These are phyloP conservation scores for Camellia oleifera DNA, from an alignment of 179 eudicot genomes.

Conservation along the genomic window DNA sequence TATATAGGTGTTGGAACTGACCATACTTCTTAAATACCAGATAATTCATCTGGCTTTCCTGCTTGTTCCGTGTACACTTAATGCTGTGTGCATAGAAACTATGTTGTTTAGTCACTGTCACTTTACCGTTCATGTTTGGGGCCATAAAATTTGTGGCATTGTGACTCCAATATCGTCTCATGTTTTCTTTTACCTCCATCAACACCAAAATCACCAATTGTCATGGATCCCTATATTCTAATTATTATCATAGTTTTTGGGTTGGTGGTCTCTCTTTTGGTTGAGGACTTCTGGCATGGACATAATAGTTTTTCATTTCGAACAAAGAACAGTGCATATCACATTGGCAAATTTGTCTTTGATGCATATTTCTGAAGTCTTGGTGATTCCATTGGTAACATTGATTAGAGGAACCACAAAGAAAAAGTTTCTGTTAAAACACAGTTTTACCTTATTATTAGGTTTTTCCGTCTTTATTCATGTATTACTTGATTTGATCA, in stretches of 20 bases:
- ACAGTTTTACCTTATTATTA: neutral
- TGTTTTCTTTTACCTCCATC: neutral
- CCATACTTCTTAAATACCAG: neutral
- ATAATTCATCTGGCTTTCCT: neutral
- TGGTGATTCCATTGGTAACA: neutral
- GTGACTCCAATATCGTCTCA: neutral
- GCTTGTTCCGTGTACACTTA: neutral
- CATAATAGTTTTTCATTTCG: neutral
- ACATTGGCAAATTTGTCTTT: neutral
- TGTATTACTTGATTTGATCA: neutral
- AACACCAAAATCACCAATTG: neutral
- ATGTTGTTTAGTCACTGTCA: neutral
- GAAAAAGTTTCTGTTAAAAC: neutral
- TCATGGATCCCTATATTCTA: neutral
- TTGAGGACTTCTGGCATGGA: neutral
- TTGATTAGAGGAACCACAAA: neutral
- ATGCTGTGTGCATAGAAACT: neutral
- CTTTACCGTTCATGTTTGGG: neutral
- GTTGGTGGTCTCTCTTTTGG: neutral
- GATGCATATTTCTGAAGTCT: neutral
- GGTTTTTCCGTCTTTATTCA: neutral
- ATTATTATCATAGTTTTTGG: neutral
- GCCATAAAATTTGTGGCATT: neutral
- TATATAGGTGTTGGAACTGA: constrained; percentile 5
- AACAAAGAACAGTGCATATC: neutral